Evolutionary conservation across 1,139 yeast genomes (phyloP), one percentile per base, ranked within the genome.

Genomic region (Pichia cactophila): DNA sequence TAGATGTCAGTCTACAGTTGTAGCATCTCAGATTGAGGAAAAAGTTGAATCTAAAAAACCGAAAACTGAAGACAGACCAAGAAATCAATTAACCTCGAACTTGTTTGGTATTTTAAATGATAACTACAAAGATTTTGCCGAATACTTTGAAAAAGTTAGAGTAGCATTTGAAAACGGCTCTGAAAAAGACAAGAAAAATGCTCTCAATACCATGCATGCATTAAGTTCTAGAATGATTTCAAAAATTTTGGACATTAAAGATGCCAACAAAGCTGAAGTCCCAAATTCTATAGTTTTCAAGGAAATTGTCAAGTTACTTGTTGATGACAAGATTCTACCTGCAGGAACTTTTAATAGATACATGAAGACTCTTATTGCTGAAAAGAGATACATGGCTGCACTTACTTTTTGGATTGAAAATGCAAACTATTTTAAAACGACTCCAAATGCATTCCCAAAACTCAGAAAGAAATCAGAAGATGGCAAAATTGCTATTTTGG

Each of bases 401-500:
- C 46, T 63, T 29, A 54, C 57, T 14, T 26, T 56, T 9, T 63
- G 64, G 63, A 52, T 59, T 44, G 58, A 58, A 35, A 47, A 56
- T 35, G 50, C 56, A 20, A 60, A 57, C 40, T 58, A 56, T 48
- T 54, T 62, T 39, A 61, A 56, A 40, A 28, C 43, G 3, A 51
- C 54, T 33, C 59, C 62, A 7, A 48, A 50, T 17, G 44, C 45
- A 14, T 46, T 48, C 9, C 41, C 41, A 23, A 40, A 23, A 20
- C 11, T 23, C 29, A 26, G 29, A 28, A 17, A 23, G n/a, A 41
- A 37, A n/a, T 29, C 36, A 9, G 48, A 9, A 5, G 26, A 31
- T 16, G 23, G 23, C 7, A 17, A 16, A 16, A 11, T 17, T 35
- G 38, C 8, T 35, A 35, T 16, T 35, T 9, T 16, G 12, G 26